Percentiles rank a stretch among this genome's conserved stretches.
Evolutionary conservation across 108 stramenopile genomes (phyloP).

Genomic region (Tribonema minus): DNA sequence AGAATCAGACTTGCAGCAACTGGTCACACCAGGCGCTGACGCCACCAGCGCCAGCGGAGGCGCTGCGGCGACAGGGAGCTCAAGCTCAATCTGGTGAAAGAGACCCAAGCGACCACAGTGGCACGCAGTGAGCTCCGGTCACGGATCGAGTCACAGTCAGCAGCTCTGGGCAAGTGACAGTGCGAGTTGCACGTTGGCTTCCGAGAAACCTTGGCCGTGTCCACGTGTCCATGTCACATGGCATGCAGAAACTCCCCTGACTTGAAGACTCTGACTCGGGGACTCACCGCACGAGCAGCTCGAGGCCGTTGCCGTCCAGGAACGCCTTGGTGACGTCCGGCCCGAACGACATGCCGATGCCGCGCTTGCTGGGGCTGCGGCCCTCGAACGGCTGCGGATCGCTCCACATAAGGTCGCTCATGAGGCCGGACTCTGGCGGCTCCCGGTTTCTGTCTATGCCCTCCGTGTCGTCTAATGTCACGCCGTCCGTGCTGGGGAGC

Average conservation of each 20-base stretch:
- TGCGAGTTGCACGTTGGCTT: no score
- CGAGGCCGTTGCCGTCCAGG: slow-evolving; percentile 72
- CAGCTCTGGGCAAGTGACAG: no score
- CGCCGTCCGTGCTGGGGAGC: slow-evolving; percentile 70
- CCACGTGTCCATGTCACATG: no score
- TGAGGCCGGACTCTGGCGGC: slow-evolving; percentile 86
- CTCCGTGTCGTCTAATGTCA: slow-evolving; percentile 81
- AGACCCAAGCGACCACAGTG: no score
- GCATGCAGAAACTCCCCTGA: no score
- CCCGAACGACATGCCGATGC: slow-evolving; percentile 93
- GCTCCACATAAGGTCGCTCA: slow-evolving; percentile 94
- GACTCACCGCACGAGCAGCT: slow-evolving; percentile 72
- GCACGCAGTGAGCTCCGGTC: no score
- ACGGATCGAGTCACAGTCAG: no score
- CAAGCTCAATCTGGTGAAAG: no score
- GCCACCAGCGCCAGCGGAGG: neutral
- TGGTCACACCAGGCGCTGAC: no score
- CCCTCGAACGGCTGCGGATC: slow-evolving; percentile 97
- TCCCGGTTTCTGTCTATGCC: slow-evolving; percentile 75
- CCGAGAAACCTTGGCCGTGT: no score
- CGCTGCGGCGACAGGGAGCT: neutral
- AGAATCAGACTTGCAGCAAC: neutral
- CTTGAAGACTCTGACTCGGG: no score
- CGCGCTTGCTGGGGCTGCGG: slow-evolving; percentile 82
- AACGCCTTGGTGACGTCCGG: slow-evolving; percentile 84